Evolutionary conservation across 2,329 filamentous ascomycete species (phyloP).

Genomic region (Aspergillus ustus): DNA sequence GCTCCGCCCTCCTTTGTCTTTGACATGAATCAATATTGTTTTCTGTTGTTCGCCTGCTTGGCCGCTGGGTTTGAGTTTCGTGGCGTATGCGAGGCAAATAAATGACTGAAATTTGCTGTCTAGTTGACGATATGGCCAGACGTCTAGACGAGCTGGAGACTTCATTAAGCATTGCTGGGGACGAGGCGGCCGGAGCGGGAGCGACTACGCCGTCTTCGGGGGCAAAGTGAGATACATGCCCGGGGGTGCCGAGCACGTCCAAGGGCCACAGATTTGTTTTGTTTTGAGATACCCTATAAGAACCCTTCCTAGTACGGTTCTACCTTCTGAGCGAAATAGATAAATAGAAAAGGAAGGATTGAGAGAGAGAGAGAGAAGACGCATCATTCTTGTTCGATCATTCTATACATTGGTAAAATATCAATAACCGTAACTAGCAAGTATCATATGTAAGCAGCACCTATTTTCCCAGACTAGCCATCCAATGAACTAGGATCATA

Average conservation of each 20-base stretch:
- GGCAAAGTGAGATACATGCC: background rate
- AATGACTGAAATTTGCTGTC: background rate
- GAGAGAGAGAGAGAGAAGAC: background rate
- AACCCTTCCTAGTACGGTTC: background rate
- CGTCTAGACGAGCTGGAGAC: conserved; percentile 83
- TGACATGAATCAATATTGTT: background rate
- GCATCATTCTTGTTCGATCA: conserved; percentile 4
- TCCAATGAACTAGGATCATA: conserved; percentile 1
- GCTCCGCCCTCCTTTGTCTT: conserved; percentile 34
- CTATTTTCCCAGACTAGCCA: conserved; percentile 3
- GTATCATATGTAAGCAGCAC: background rate
- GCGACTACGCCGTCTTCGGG: conserved; percentile 22
- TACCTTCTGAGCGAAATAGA: background rate
- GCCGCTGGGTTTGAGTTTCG: background rate
- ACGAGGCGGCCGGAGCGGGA: conserved; percentile 29
- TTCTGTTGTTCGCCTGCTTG: background rate
- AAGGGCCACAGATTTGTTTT: background rate
- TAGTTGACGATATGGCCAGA: conserved; percentile 93
- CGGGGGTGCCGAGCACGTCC: background rate
- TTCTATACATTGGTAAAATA: conserved; percentile 4
- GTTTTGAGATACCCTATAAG: conserved; percentile 12
- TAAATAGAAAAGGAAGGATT: background rate
- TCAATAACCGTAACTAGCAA: background rate
- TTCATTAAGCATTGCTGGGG: conserved; percentile 64
- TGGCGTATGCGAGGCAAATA: background rate